These are phyloP conservation scores for Calonectria ilicicola DNA, from an alignment of 2,329 filamentous ascomycete genomes.

Conservation along the genomic window DNA sequence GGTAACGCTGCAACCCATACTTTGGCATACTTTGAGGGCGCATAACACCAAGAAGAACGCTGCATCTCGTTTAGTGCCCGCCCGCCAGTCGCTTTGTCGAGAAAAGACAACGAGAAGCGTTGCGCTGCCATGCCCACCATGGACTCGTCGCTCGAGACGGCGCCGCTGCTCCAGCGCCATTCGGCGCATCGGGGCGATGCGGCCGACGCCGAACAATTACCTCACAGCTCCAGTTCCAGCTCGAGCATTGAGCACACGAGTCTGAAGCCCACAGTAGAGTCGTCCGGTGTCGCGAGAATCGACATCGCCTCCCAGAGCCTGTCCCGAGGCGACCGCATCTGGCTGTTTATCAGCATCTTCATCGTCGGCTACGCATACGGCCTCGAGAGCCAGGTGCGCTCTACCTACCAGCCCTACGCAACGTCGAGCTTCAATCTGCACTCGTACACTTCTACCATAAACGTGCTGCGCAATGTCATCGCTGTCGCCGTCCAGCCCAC, in stretches of 20 bases:
- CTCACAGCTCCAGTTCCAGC: slow-evolving; percentile 9
- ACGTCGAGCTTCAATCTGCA: slow-evolving; percentile 64
- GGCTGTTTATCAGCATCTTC: slow-evolving; percentile 69
- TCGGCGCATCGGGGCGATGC: slow-evolving; percentile 7
- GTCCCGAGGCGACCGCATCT: slow-evolving; percentile 57
- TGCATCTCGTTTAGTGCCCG: neutral
- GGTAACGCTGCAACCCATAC: neutral
- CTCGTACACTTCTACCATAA: slow-evolving; percentile 69
- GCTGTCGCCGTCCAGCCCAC: slow-evolving; percentile 70
- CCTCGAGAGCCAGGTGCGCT: slow-evolving; percentile 64
- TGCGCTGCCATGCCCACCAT: neutral
- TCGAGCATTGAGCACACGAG: slow-evolving; percentile 2
- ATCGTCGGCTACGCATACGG: slow-evolving; percentile 71
- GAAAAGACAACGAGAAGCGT: neutral
- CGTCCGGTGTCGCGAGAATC: slow-evolving; percentile 63
- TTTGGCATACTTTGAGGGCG: neutral
- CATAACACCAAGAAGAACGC: neutral
- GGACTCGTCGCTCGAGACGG: slow-evolving; percentile 24
- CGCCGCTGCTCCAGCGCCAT: slow-evolving; percentile 25
- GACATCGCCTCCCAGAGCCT: slow-evolving; percentile 62
- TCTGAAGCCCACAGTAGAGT: slow-evolving; percentile 24
- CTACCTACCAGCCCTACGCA: slow-evolving; percentile 66
- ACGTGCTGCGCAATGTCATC: slow-evolving; percentile 68
- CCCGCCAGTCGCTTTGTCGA: neutral
- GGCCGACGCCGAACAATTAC: slow-evolving; percentile 15